phyloP scores from a whole-genome alignment of 2,329 filamentous ascomycete species.

The Cladosporium sp. region DNA sequence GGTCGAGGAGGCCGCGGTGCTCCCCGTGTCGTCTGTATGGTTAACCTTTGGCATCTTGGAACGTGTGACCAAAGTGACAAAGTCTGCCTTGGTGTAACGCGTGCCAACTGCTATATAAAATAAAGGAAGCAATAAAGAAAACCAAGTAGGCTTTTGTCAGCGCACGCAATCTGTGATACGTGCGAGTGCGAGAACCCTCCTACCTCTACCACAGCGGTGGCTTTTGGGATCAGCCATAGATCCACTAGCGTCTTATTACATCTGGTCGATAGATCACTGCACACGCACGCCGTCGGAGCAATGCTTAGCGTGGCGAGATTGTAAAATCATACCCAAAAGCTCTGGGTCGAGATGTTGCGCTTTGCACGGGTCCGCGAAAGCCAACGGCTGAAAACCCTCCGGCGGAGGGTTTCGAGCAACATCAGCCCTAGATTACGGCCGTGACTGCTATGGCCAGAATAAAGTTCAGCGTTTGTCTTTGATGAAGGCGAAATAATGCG shows the following conservation, averaged over 20 bases:
- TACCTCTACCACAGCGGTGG: background rate
- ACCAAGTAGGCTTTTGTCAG: background rate
- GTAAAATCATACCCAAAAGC: background rate
- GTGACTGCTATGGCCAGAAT: background rate
- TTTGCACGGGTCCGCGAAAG: background rate
- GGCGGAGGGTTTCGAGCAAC: background rate
- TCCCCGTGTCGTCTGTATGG: background rate
- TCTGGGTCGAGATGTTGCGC: background rate
- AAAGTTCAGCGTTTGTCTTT: background rate
- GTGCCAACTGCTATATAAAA: background rate
- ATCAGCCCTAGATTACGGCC: background rate
- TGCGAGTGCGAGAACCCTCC: slow-evolving; percentile 9
- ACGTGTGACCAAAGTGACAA: background rate
- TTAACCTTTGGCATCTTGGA: background rate
- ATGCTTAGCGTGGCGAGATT: background rate
- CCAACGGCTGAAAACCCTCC: background rate
- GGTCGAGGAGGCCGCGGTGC: background rate
- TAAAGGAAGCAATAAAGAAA: background rate
- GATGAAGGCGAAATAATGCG: background rate
- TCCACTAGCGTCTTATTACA: background rate
- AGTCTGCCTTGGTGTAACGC: background rate
- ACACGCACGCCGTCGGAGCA: background rate
- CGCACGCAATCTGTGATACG: slow-evolving; percentile 1
- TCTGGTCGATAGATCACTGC: background rate
- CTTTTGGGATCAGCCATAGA: background rate